phyloP scores from a whole-genome alignment of 768 basidiomycete genomes.

The Rhodocollybia butyracea region DNA sequence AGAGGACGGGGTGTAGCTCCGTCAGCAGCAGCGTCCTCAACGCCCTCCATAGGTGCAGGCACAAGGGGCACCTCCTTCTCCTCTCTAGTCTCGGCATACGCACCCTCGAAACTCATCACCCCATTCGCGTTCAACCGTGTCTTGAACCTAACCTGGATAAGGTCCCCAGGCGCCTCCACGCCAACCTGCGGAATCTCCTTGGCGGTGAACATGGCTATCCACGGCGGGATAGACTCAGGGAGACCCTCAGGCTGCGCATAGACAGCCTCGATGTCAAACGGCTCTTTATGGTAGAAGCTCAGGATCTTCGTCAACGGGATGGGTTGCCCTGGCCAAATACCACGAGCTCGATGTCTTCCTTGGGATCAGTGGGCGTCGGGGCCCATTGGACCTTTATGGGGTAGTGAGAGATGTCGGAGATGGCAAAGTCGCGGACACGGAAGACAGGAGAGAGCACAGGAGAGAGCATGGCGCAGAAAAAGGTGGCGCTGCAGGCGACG shows the following conservation, averaged over 20 bases:
- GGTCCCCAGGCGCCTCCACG: slow-evolving; percentile 60
- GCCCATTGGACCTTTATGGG: slow-evolving; percentile 92
- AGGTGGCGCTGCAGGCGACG: slow-evolving; percentile 92
- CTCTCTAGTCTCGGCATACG: slow-evolving; percentile 81
- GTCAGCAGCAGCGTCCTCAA: slow-evolving; percentile 29
- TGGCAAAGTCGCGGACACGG: slow-evolving; percentile 93
- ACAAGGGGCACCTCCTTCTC: slow-evolving; percentile 81
- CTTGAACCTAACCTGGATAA: slow-evolving; percentile 86
- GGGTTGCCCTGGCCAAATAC: slow-evolving; percentile 86
- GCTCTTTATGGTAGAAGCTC: slow-evolving; percentile 86
- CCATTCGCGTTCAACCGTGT: slow-evolving; percentile 85
- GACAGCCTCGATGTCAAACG: slow-evolving; percentile 84
- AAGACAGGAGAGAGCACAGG: too few species aligned
- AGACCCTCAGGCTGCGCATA: slow-evolving; percentile 74
- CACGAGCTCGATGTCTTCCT: slow-evolving; percentile 87
- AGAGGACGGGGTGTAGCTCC: slow-evolving; percentile 50
- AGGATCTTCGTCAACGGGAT: slow-evolving; percentile 95
- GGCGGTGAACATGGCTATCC: slow-evolving; percentile 77
- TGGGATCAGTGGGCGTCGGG: slow-evolving; percentile 64
- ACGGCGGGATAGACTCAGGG: slow-evolving; percentile 81
- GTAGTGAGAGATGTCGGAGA: slow-evolving; percentile 83
- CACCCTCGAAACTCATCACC: slow-evolving; percentile 79
- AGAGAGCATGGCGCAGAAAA: slow-evolving; percentile 96
- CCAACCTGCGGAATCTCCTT: slow-evolving; percentile 62
- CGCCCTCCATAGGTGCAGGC: slow-evolving; percentile 28